Conservation (phyloP, 495 filamentous ascomycete genomes). For the Penicillium bovifimosum region DNA sequence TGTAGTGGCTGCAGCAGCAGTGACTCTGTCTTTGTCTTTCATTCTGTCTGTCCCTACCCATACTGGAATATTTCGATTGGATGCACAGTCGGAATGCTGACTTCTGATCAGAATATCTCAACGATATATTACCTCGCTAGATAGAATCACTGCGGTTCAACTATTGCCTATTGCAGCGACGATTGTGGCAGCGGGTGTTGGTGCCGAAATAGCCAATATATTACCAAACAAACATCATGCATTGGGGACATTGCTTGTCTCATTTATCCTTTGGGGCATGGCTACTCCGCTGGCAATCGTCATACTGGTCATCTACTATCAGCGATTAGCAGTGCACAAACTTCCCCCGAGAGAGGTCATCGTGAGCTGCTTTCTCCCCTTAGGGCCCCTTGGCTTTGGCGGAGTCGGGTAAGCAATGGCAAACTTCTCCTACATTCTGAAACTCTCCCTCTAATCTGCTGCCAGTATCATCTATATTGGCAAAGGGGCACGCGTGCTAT, state of each 20-base stretch:
- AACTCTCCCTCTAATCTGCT: neutral
- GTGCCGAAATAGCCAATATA: slow-evolving; percentile 34
- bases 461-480: slow-evolving; percentile 39
- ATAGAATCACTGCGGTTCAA: slow-evolving; percentile 41
- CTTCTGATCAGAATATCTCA: slow-evolving; percentile 27
- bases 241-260: slow-evolving; percentile 37
- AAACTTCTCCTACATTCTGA: neutral
- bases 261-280: slow-evolving; percentile 44
- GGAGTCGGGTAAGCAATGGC: slow-evolving; percentile 31
- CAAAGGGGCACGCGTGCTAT: slow-evolving; percentile 30
- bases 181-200: slow-evolving; percentile 42
- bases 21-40: slow-evolving; percentile 39
- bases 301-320: slow-evolving; percentile 45
- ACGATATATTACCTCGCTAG: slow-evolving; percentile 32
- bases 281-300: slow-evolving; percentile 38
- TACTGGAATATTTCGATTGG: too few relatives aligned
- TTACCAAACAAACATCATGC: slow-evolving; percentile 21
- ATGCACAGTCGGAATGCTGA: neutral
- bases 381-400: slow-evolving; percentile 45
- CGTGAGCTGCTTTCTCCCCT: slow-evolving; percentile 42
- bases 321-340: slow-evolving; percentile 41
- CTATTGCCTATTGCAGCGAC: slow-evolving; percentile 43
- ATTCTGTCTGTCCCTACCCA: slow-evolving; percentile 27
- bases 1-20: slow-evolving; percentile 30
- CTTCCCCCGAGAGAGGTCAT: slow-evolving; percentile 42